Evolutionary conservation across 139 green algal species (phyloP).

Genomic region (Volvox africanus): DNA sequence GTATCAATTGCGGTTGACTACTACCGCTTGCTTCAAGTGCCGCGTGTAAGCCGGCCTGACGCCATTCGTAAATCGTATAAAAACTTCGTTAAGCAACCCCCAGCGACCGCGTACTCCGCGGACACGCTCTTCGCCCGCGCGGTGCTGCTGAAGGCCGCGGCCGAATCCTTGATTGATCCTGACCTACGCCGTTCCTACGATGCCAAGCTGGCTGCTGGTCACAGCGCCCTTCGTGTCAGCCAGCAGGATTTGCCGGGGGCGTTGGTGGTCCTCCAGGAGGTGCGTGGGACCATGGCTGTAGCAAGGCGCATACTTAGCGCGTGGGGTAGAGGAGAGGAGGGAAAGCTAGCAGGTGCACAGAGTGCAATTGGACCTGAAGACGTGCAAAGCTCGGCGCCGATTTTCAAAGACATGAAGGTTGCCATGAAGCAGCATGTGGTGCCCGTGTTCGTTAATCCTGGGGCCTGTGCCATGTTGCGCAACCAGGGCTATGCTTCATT

Average conservation of each 20-base stretch:
- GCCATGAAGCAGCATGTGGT: too few relatives aligned
- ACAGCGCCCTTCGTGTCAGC: slow-evolving; percentile 48
- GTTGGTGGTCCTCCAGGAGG: slow-evolving; percentile 64
- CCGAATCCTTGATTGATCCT: slow-evolving; percentile 42
- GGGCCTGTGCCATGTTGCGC: too few relatives aligned
- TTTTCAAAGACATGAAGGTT: too few relatives aligned
- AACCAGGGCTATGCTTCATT: too few relatives aligned
- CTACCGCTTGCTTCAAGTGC: slow-evolving; percentile 38
- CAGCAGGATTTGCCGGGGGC: slow-evolving; percentile 59
- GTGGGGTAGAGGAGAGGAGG: too few relatives aligned
- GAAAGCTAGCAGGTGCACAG: too few relatives aligned
- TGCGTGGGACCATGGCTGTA: background rate
- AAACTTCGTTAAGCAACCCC: background rate
- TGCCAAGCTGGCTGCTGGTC: slow-evolving; percentile 27
- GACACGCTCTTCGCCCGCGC: slow-evolving; percentile 58
- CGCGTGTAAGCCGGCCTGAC: slow-evolving; percentile 6
- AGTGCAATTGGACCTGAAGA: too few relatives aligned
- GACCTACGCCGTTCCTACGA: slow-evolving; percentile 51
- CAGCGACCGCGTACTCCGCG: slow-evolving; percentile 32
- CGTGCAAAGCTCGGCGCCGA: too few relatives aligned
- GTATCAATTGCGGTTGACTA: slow-evolving; percentile 21
- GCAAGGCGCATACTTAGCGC: too few relatives aligned
- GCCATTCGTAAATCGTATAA: slow-evolving; percentile 43
- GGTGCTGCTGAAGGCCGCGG: slow-evolving; percentile 57
- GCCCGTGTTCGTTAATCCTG: too few relatives aligned